Conservation (phyloP, 768 basidiomycete genomes). For the Boletus sp. region DNA sequence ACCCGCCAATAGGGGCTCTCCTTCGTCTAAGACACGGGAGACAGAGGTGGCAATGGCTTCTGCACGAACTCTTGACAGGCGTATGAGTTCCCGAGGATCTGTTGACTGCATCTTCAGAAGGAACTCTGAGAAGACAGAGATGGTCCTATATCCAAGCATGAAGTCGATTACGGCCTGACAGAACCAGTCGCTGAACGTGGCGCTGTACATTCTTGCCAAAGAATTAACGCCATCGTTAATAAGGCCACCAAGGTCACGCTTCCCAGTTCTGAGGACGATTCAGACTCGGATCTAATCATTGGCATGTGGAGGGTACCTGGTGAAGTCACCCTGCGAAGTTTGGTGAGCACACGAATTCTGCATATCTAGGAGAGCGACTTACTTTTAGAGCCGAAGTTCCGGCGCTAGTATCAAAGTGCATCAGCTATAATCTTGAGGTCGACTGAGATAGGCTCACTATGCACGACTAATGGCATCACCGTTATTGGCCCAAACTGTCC, state of each 20-base stretch:
- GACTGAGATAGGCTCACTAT: slow-evolving; percentile 52
- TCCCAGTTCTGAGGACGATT: slow-evolving; percentile 71
- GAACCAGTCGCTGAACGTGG: slow-evolving; percentile 95
- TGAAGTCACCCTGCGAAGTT: slow-evolving; percentile 72
- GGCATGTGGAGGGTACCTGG: slow-evolving; percentile 48
- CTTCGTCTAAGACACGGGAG: slow-evolving; percentile 70
- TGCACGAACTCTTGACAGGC: slow-evolving; percentile 83
- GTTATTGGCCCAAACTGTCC: slow-evolving; percentile 93
- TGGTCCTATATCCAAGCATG: slow-evolving; percentile 82
- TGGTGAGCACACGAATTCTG: slow-evolving; percentile 6
- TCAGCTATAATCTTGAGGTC: background rate
- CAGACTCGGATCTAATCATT: slow-evolving; percentile 1
- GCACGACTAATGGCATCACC: slow-evolving; percentile 92
- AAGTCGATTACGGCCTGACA: slow-evolving; percentile 94
- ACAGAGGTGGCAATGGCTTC: slow-evolving; percentile 92
- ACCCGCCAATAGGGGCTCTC: slow-evolving; percentile 74
- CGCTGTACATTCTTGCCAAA: slow-evolving; percentile 83
- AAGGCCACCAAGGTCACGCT: slow-evolving; percentile 87
- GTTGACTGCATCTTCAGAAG: slow-evolving; percentile 82
- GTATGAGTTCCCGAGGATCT: slow-evolving; percentile 88
- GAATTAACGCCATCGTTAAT: slow-evolving; percentile 97
- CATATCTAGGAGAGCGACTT: slow-evolving; percentile 19
- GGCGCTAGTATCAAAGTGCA: slow-evolving; percentile 52
- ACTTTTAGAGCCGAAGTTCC: slow-evolving; percentile 97
- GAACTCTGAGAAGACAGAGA: slow-evolving; percentile 92